Conservation (phyloP, 176 grass and related monocot species). For the Leersia perrieri region DNA sequence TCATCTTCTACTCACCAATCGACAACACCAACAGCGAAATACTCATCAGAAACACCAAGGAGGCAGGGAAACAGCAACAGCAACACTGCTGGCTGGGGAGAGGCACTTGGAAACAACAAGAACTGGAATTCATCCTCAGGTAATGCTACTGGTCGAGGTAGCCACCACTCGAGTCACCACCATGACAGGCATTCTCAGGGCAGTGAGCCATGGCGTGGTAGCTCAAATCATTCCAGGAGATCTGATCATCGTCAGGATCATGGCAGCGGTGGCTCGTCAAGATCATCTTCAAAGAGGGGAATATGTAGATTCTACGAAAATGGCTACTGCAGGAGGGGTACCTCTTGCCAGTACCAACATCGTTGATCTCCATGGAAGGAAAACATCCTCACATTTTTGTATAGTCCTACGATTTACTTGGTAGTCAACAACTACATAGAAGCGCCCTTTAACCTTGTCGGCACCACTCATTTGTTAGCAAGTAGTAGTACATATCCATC, state of each 20-base stretch:
- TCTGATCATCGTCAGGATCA: conserved; percentile 41
- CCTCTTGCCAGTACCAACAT: conserved; percentile 71
- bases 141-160: conserved; percentile 37
- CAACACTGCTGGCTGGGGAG: conserved; percentile 51
- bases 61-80: conserved; percentile 37
- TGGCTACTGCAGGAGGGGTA: conserved; percentile 77
- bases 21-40: conserved; percentile 12
- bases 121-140: conserved; percentile 41
- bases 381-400: conserved; percentile 48
- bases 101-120: conserved; percentile 53
- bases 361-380: conserved; percentile 40
- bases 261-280: conserved; percentile 48
- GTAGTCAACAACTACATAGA: conserved; percentile 31
- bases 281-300: conserved; percentile 43
- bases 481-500: conserved; percentile 29
- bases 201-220: conserved; percentile 26
- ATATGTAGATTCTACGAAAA: conserved; percentile 86
- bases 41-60: conserved; percentile 34
- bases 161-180: conserved; percentile 47
- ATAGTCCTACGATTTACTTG: conserved; percentile 29
- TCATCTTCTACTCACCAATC: conserved; percentile 32
- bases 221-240: conserved; percentile 43
- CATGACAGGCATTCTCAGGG: conserved; percentile 29
- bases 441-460: conserved; percentile 19
- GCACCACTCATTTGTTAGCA: conserved; percentile 20